Base-by-base conservation (phyloP, 306 rosid genomes). In the Arachis stenosperma region DNA sequence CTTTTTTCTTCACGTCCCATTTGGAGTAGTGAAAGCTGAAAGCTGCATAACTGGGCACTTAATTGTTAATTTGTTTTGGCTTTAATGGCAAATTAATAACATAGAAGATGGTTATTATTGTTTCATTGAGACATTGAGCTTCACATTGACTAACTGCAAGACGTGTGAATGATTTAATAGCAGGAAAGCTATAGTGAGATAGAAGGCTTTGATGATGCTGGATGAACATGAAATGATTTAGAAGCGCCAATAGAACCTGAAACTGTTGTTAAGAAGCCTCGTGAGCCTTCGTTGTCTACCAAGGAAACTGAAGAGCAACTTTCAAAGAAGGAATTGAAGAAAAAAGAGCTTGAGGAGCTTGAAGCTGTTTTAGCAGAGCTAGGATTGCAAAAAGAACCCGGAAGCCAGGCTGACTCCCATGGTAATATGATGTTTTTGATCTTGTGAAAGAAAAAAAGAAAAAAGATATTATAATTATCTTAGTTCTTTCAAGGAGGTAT, bases 281-380 rank as follows among this genome's bases (percentile, higher is more conserved):
- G 75, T 74, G 91, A 85, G 69, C 86, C 83, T 71, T 48, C 90
- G 60, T 80, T 9, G 5, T 85, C 75, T 60, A 88, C 92, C 36
- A 91, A 90, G 87, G 97, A 94, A 83, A 69, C 88, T 17, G 97
- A 91, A 74, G 79, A 90, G 46, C 97, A 94, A 61, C 97, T 94
- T 58, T 86, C 96, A 7, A 94, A 94, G 61, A 94, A 91, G 69
- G 99, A 94, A 73, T 88, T 80, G 82, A 94, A 94, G 86, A 94
- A 94, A 75, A 94, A 89, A 17, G 17, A 17, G 61, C 97, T 94
- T 81, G 99, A 85, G 5, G 99, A 94, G 80, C 97, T 94, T 65
- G 99, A 94, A 61, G 97, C 97, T 50, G 93, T 94, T 81, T 77
- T 91, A 58, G 97, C 99, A 75, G 96, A 91, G 83, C 90, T 94